Conservation (phyloP, 306 rosid species). For the Prunus dulcis region DNA sequence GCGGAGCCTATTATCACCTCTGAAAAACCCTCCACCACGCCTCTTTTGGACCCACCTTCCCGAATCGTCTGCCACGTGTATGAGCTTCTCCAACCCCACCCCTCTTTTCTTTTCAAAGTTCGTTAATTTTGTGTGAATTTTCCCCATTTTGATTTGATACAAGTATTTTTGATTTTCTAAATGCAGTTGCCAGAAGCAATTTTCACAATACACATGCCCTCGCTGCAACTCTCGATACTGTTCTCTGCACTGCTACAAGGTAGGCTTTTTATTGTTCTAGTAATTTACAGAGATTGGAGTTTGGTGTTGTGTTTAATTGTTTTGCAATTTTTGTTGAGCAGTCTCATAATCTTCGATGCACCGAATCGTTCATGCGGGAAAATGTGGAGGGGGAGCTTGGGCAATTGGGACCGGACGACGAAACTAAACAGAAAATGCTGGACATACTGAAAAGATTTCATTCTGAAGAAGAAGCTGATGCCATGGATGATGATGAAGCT, state of each 20-base stretch:
- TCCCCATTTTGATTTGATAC: background rate
- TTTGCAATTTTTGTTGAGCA: constrained; percentile 25
- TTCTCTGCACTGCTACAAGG: constrained; percentile 86
- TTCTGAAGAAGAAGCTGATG: constrained; percentile 69
- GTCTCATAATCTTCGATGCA: constrained; percentile 82
- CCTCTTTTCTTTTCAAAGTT: background rate
- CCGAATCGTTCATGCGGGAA: constrained; percentile 90
- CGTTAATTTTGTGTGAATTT: background rate
- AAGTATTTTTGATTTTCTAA: background rate
- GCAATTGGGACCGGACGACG: constrained; percentile 58
- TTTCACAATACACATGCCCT: constrained; percentile 91
- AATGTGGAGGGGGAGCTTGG: constrained; percentile 80
- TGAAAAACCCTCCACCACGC: constrained; percentile 44
- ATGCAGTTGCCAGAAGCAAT: constrained; percentile 85
- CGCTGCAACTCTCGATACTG: constrained; percentile 90
- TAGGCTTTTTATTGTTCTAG: constrained; percentile 4
- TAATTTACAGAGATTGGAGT: background rate
- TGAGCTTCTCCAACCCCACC: constrained; percentile 14
- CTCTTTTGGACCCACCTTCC: constrained; percentile 47
- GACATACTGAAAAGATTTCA: constrained; percentile 74
- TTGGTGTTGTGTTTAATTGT: background rate
- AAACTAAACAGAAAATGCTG: constrained; percentile 67
- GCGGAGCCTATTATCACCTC: constrained; percentile 48
- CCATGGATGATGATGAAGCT: constrained; percentile 60
- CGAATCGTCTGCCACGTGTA: constrained; percentile 84